Base-by-base conservation (phyloP, 2,329 filamentous ascomycete species). In the Thelonectria blattea region DNA sequence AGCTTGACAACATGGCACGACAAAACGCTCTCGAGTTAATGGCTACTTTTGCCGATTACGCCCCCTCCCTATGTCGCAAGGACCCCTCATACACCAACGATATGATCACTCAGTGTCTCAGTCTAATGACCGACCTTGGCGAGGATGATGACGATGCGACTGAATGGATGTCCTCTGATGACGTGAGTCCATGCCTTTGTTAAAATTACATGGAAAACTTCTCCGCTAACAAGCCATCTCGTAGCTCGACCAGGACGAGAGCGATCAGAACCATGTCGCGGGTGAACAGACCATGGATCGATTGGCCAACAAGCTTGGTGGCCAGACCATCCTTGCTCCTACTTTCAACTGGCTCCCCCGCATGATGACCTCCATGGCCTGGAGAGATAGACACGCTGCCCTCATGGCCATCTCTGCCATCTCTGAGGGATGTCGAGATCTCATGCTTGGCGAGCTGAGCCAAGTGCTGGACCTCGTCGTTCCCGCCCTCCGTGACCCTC, bases 331-430 rank as follows among this genome's bases (percentile, higher is more conserved):
- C 58, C 82, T 99, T 18, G 91, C 91, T 30, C 93, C 93, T 1
- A 98, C 94, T 0, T 99, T 98, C 79, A 90, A 91, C 75, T 99
- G 95, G 95, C 87, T 99, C 41, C 95, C 95, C 10, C 87, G 93
- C 65, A 99, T 99, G 95, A 96, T 98, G 88, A 92, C 89, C 55
- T 98, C 95, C 1, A 90, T 91, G 69, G 88, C 92, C 30, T 99
- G 95, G 95, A 88, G 92, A 72, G 95, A 99, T 76, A 88, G 94
- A 63, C 95, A 99, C 76, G 95, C 95, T 32, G 95, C 95, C 48
- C 85, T 99, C 53, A 99, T 99, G 95, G 95, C 95, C 22, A 97
- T 99, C 63, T 98, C 94, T 3, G 95, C 95, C 66, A 99, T 99
- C 65, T 98, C 95, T 0, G 95, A 99, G 77, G 95, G 95, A 39